Evolutionary conservation across 129 eudicot species (phyloP).

Genomic region (Gnaphalium uliginosum): DNA sequence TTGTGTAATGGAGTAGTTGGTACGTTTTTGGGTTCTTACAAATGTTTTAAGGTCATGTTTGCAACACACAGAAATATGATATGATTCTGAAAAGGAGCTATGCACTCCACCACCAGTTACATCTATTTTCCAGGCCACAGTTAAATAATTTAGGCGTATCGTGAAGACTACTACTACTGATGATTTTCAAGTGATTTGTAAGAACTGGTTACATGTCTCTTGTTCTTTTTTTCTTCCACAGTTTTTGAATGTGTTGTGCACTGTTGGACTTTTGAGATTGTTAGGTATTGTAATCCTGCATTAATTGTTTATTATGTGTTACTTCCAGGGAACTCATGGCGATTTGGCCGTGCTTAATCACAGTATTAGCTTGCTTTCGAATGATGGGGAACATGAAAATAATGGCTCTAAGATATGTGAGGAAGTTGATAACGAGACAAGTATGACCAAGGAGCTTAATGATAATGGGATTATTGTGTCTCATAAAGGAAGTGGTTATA

Average conservation of each 20-base stretch:
- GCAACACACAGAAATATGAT: slow-evolving; percentile 46
- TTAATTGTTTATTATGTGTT: slow-evolving; percentile 15
- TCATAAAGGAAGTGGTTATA: slow-evolving; percentile 30
- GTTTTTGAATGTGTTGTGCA: slow-evolving; percentile 7
- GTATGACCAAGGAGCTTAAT: slow-evolving; percentile 30
- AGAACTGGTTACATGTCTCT: slow-evolving; percentile 56
- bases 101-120: slow-evolving; percentile 41
- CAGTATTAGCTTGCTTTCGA: slow-evolving; percentile 21
- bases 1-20: slow-evolving; percentile 19
- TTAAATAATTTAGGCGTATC: slow-evolving; percentile 49
- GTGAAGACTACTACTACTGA: slow-evolving; percentile 57
- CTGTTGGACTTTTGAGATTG: neutral
- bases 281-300: neutral
- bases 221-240: slow-evolving; percentile 3
- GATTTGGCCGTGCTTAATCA: slow-evolving; percentile 16
- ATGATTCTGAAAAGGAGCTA: slow-evolving; percentile 43
- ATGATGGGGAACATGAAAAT: slow-evolving; percentile 25
- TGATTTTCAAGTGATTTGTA: slow-evolving; percentile 78
- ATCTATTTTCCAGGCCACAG: slow-evolving; percentile 53
- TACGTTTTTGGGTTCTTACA: slow-evolving; percentile 33
- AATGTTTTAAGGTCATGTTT: slow-evolving; percentile 37
- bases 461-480: slow-evolving; percentile 37
- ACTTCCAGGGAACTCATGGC: slow-evolving; percentile 45
- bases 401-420: slow-evolving; percentile 5
- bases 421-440: slow-evolving; percentile 17